These are phyloP conservation scores for Plasmodium adleri DNA, from an alignment of 169 alveolate genomes.

Conservation along the genomic window DNA sequence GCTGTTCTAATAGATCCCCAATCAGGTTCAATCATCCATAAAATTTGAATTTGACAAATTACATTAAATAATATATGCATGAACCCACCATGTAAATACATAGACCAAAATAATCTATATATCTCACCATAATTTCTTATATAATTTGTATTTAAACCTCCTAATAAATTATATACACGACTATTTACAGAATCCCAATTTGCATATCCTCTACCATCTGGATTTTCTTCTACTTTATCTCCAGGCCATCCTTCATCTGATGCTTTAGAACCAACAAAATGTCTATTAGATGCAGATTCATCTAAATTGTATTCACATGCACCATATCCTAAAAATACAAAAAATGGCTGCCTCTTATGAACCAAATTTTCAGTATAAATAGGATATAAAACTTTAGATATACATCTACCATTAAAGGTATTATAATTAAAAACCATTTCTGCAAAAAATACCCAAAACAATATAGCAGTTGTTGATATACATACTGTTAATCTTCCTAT, in stretches of 20 bases:
- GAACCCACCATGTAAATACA: slow-evolving; percentile 90
- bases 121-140: slow-evolving; percentile 88
- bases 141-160: slow-evolving; percentile 85
- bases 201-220: slow-evolving; percentile 71
- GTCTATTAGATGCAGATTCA: slow-evolving; percentile 76
- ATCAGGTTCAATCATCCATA: slow-evolving; percentile 93
- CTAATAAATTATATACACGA: slow-evolving; percentile 78
- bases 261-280: slow-evolving; percentile 80
- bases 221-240: slow-evolving; percentile 77
- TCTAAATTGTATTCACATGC: slow-evolving; percentile 88
- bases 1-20: slow-evolving; percentile 92
- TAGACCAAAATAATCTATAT: slow-evolving; percentile 89
- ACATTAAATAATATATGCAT: slow-evolving; percentile 87
- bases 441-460: slow-evolving; percentile 78
- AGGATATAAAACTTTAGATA: slow-evolving; percentile 85
- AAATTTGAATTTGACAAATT: slow-evolving; percentile 86
- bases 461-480: slow-evolving; percentile 68
- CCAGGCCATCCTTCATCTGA: slow-evolving; percentile 87
- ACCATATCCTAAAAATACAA: slow-evolving; percentile 86
- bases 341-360: slow-evolving; percentile 74
- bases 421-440: slow-evolving; percentile 83
- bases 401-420: slow-evolving; percentile 87
- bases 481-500: slow-evolving; percentile 78
- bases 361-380: slow-evolving; percentile 43
- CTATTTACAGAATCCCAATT: slow-evolving; percentile 81